phyloP scores from a whole-genome alignment of 2,329 filamentous ascomycete genomes.

The Colletotrichum chrysophilum region DNA sequence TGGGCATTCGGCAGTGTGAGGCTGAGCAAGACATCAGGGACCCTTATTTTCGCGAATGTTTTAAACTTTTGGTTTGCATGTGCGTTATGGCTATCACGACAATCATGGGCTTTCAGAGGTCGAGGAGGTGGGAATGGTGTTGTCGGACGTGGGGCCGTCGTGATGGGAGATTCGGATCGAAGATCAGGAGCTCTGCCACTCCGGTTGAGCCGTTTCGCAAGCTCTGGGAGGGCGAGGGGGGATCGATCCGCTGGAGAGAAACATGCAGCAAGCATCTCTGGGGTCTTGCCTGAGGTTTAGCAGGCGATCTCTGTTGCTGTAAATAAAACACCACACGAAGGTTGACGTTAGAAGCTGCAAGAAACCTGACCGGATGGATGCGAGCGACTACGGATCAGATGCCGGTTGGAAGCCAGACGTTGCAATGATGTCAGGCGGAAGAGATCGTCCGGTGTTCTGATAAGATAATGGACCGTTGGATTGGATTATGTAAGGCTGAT shows the following conservation, averaged over 20 bases:
- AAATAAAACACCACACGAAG: neutral
- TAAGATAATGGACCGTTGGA: neutral
- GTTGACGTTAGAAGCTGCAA: neutral
- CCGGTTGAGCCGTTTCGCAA: neutral
- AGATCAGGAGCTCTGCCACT: neutral
- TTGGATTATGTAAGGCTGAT: neutral
- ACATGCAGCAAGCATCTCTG: neutral
- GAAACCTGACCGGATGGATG: neutral
- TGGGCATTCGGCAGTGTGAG: neutral
- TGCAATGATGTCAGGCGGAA: conserved; percentile 8
- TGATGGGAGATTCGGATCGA: neutral
- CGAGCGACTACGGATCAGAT: neutral
- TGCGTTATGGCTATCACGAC: neutral
- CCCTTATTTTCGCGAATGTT: neutral
- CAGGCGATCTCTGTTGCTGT: neutral
- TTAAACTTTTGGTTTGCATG: neutral
- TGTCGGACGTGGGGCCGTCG: neutral
- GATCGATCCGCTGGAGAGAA: neutral
- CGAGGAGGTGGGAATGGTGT: neutral
- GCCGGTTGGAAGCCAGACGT: neutral
- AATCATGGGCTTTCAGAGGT: neutral
- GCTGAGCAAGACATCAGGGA: neutral
- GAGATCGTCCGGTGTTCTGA: neutral
- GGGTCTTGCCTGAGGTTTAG: neutral
- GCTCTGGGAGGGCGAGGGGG: neutral